phyloP scores from a whole-genome alignment of 768 basidiomycete species.

The Tephrocybe sp. region DNA sequence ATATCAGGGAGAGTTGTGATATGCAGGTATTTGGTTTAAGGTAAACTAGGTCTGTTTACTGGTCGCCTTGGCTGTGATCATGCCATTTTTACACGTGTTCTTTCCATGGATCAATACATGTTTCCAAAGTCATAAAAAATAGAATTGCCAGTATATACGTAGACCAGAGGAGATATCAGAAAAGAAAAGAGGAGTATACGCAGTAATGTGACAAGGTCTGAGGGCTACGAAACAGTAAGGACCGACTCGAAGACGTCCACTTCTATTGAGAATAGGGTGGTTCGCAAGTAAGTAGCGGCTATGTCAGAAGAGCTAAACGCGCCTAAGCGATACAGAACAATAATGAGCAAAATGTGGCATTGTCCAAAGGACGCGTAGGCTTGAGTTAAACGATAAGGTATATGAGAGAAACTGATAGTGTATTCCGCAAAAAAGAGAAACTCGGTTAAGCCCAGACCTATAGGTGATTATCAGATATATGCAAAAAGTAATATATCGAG shows the following conservation, averaged over 20 bases:
- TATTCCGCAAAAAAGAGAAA: constrained; percentile 11
- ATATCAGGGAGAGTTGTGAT: constrained; percentile 23
- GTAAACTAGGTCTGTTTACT: too few relatives aligned
- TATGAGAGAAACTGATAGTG: constrained; percentile 17
- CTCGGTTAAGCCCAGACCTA: constrained; percentile 84
- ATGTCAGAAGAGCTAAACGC: constrained; percentile 46
- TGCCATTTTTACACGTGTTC: constrained; percentile 1
- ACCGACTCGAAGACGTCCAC: constrained; percentile 62
- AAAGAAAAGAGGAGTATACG: constrained; percentile 36
- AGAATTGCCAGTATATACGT: constrained; percentile 51
- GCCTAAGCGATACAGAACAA: constrained; percentile 23
- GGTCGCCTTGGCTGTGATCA: too few relatives aligned
- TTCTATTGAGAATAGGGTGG: constrained; percentile 33
- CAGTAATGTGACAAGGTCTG: constrained; percentile 25
- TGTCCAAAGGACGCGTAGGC: constrained; percentile 16
- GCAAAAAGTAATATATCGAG: neutral
- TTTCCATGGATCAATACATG: neutral
- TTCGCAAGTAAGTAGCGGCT: constrained; percentile 57
- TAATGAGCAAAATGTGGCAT: constrained; percentile 18
- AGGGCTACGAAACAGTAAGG: constrained; percentile 50
- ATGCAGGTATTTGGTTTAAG: too few relatives aligned
- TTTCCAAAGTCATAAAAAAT: constrained; percentile 18
- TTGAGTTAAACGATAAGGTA: constrained; percentile 20
- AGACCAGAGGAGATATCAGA: constrained; percentile 31
- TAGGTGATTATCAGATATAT: constrained; percentile 15